Evolutionary conservation across 257 asterid genomes (phyloP), one percentile per base, ranked within the genome.

Genomic region (Rubia yunnanensis): DNA sequence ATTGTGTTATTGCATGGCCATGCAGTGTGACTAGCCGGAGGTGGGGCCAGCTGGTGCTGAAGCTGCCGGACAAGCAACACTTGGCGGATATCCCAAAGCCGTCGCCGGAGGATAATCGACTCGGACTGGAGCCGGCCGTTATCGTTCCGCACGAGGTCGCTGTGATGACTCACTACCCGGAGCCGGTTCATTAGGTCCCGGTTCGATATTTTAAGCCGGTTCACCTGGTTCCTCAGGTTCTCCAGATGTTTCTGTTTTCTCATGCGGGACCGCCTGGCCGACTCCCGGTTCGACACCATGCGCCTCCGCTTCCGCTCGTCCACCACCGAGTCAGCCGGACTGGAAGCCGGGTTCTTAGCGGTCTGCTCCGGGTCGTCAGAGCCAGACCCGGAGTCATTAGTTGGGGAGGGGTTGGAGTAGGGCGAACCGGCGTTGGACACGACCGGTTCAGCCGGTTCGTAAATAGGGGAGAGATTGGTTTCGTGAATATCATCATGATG

Each of bases 231-330:
- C 94, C 96, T 76, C 75, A 88, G 23, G 74, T 88, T 82, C 84
- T 86, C 96, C 88, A 85, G 18, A 66, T 88, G 95, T 62, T 74
- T 82, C 77, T 85, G 94, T 77, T 91, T 88, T 57, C 98, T 70
- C 94, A 82, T 73, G 27, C 98, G 87, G 39, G 98, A 91, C 77
- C 96, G 79, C 66, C 90, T 75, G 0, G 98, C 98, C 18, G 98
- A 91, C 67, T 88, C 96, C 63, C 98, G 89, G 96, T 91, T 91
- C 71, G 96, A 88, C 69, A 83, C 26, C 96, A 81, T 91, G 2
- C 98, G 91, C 67, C 85, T 74, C 11, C 74, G 83, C 85, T 88
- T 88, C 27, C 88, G 77, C 50, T 91, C 95, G 64, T 87, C 96
- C 13, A 65, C 22, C 27, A 55, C 48, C 23, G 74, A 65, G 55